Base-by-base conservation (phyloP, 2,329 filamentous ascomycete species). In the Beauveria caledonica region DNA sequence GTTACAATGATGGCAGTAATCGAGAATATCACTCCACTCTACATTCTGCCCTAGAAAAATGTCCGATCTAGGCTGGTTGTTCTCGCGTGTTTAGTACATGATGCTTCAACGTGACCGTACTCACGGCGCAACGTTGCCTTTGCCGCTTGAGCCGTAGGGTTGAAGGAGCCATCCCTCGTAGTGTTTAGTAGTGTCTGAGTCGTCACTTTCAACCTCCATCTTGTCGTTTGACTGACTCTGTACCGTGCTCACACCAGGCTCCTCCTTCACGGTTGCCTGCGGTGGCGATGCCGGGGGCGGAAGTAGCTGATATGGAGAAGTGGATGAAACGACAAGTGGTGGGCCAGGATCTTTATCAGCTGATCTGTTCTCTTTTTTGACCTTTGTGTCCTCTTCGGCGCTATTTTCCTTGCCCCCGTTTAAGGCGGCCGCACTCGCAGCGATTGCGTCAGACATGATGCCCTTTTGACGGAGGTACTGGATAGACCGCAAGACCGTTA, bases 401-500 rank as follows among this genome's bases (percentile, higher is more conserved):
- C 58, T 46, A 23, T 65, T 65, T 52, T 59, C 61, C n/a, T 40
- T 60, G 44, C 45, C 49, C 45, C 6, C 23, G 33, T 44, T 25
- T 13, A 44, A 36, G 5, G 46, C 60, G 23, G 40, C 46, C 27
- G 48, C 53, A 56, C 48, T 56, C 25, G 59, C 52, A n/a, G 60
- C 54, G 4, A 50, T 27, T 11, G 60, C 60, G 58, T 73, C 70
- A 23, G 59, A 51, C 70, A 84, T 76, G 54, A 81, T 69, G n/a
- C 82, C 82, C 69, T 80, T 84, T 49, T 85, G 77, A 64, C 84
- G 82, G 62, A 87, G 78, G 66, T 86, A 86, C 66, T 86, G 82
- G 63, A 88, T 84, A 6, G 83, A 85, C 70, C 85, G 82, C 58
- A 88, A 78, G 63, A 87, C 82, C 9, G 84, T 82, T 65, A 87